These are phyloP conservation scores for Pseudomonodictys pantanalensis DNA, from an alignment of 495 filamentous ascomycete genomes.

Conservation along the genomic window DNA sequence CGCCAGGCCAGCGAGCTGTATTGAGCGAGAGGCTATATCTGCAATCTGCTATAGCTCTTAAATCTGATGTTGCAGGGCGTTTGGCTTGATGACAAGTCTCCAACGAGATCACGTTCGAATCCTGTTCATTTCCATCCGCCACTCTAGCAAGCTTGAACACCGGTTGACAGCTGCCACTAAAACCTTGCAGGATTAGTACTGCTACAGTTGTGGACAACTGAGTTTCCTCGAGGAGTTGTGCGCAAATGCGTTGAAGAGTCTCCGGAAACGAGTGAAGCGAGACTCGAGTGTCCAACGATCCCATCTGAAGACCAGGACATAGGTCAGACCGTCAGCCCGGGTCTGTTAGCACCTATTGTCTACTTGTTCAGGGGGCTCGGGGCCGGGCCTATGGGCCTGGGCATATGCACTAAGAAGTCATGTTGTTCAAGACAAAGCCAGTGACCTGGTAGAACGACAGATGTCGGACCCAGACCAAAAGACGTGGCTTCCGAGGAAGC, in stretches of 20 bases:
- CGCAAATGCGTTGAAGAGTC: not conserved
- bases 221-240: not conserved
- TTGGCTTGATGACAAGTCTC: no score
- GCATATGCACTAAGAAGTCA: conserved; percentile 4
- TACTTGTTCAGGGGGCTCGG: not conserved
- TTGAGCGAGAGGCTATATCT: conserved; percentile 5
- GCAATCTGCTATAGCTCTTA: not conserved
- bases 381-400: conserved; percentile 1
- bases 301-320: not conserved
- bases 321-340: not conserved
- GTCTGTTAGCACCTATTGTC: conserved; percentile 10
- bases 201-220: not conserved
- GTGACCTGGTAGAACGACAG: not conserved
- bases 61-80: no score
- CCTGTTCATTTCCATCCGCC: conserved; percentile 4
- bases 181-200: conserved; percentile 17
- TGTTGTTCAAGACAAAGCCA: conserved; percentile 25
- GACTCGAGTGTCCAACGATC: not conserved
- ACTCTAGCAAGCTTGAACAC: conserved; percentile 16
- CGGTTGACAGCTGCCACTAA: conserved; percentile 31
- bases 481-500: not conserved
- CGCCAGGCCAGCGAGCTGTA: conserved; percentile 8
- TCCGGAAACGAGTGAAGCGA: not conserved
- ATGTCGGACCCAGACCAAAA: no score
- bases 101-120: no score